Percentiles rank a stretch among this genome's conserved stretches.
Conservation (phyloP, 805 yeast species). For the Wilhelminamyces savonicus region DNA sequence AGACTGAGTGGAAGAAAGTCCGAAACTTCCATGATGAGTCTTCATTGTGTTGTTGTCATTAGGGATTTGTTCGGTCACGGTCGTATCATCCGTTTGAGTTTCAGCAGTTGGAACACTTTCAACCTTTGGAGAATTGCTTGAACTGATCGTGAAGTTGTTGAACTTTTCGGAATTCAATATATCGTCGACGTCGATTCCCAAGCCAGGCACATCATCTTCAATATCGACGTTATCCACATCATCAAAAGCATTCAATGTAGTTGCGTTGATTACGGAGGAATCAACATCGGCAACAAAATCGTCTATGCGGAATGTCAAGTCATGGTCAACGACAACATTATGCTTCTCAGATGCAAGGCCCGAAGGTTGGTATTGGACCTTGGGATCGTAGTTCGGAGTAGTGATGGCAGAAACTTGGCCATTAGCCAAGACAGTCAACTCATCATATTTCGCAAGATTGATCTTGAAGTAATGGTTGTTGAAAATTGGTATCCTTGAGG, state of each 20-base stretch:
- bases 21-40: slow-evolving; percentile 13
- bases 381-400: slow-evolving; percentile 1
- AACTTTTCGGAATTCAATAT: slow-evolving; percentile 35
- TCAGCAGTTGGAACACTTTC: background rate
- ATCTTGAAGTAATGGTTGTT: slow-evolving; percentile 31
- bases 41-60: slow-evolving; percentile 1
- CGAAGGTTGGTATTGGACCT: slow-evolving; percentile 1
- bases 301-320: slow-evolving; percentile 29
- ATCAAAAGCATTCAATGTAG: slow-evolving; percentile 11
- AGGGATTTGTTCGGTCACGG: too few species aligned
- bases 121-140: slow-evolving; percentile 9
- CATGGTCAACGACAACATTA: slow-evolving; percentile 21
- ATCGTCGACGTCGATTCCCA: slow-evolving; percentile 39
- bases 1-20: slow-evolving; percentile 12
- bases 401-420: background rate
- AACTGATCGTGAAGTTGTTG: slow-evolving; percentile 16
- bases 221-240: slow-evolving; percentile 22
- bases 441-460: slow-evolving; percentile 29
- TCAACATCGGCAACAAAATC: slow-evolving; percentile 27
- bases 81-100: slow-evolving; percentile 1
- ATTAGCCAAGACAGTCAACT: slow-evolving; percentile 7
- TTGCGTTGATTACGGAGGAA: slow-evolving; percentile 8
- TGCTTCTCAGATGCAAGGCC: slow-evolving; percentile 12
- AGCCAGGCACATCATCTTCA: slow-evolving; percentile 32
- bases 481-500: slow-evolving; percentile 25